Percentiles rank a stretch among this genome's conserved stretches.
These are phyloP conservation scores for Exserohilum turcica DNA, from an alignment of 2,329 filamentous ascomycete species.

Conservation along the genomic window DNA sequence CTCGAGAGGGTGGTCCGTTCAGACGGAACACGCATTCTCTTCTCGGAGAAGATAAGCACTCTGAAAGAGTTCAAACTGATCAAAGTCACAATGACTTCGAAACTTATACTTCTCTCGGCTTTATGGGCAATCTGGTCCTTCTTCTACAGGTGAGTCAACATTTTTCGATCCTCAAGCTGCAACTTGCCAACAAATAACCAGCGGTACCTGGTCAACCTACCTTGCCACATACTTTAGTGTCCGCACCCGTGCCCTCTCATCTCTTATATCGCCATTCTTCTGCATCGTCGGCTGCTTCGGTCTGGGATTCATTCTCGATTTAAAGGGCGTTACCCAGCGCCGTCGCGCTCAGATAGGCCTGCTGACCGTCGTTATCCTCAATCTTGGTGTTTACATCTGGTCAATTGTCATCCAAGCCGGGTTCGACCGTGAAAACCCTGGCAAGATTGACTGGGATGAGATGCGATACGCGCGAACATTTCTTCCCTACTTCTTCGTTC, in stretches of 20 bases:
- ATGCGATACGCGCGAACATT: constrained; percentile 51
- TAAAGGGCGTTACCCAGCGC: constrained; percentile 67
- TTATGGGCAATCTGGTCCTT: constrained; percentile 57
- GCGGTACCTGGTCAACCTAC: constrained; percentile 55
- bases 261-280: constrained; percentile 56
- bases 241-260: constrained; percentile 53
- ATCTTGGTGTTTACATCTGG: constrained; percentile 58
- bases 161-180: background rate
- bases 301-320: constrained; percentile 62
- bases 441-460: constrained; percentile 56
- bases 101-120: constrained; percentile 48
- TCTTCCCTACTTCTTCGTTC: constrained; percentile 57
- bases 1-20: constrained; percentile 54
- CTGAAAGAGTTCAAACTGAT: constrained; percentile 51
- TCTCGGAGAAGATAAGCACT: constrained; percentile 49
- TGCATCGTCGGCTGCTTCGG: constrained; percentile 58
- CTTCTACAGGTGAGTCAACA: constrained; percentile 45
- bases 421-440: constrained; percentile 49
- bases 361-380: constrained; percentile 53
- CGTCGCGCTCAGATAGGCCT: constrained; percentile 55
- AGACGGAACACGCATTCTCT: constrained; percentile 52
- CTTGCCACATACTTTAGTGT: constrained; percentile 53
- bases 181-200: constrained; percentile 16
- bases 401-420: constrained; percentile 55
- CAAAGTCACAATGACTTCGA: constrained; percentile 43